Percentiles rank a stretch among this genome's conserved stretches.
Evolutionary conservation across 2,329 filamentous ascomycete genomes (phyloP).

Genomic region (Colletotrichum phormii): DNA sequence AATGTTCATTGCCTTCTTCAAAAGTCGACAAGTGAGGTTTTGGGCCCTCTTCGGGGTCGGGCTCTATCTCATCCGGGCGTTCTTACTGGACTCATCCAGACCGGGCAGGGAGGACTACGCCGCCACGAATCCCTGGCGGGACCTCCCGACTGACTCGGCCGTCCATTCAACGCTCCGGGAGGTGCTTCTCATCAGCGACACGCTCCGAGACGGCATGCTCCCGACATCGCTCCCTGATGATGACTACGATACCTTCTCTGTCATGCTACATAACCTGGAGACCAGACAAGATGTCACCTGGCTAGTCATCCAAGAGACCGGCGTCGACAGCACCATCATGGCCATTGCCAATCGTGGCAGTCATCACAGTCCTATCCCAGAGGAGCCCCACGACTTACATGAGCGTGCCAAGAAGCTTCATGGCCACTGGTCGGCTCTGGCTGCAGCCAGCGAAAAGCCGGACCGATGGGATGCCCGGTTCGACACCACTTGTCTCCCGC

Average conservation of each 20-base stretch:
- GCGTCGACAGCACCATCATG: constrained; percentile 20
- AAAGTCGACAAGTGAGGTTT: neutral
- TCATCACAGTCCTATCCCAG: constrained; percentile 22
- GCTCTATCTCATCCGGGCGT: constrained; percentile 14
- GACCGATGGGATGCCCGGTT: constrained; percentile 24
- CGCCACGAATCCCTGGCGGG: constrained; percentile 33
- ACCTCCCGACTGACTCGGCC: constrained; percentile 24
- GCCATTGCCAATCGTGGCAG: constrained; percentile 32
- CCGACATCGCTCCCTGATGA: constrained; percentile 26
- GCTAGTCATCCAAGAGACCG: constrained; percentile 29
- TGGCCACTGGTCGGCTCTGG: constrained; percentile 17
- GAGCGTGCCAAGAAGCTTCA: constrained; percentile 9
- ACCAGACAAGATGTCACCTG: constrained; percentile 28
- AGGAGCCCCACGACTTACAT: constrained; percentile 32
- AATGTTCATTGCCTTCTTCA: neutral
- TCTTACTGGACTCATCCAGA: neutral
- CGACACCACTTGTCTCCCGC: constrained; percentile 18
- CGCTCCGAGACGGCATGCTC: constrained; percentile 30
- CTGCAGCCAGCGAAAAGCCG: constrained; percentile 17
- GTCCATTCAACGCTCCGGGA: constrained; percentile 19
- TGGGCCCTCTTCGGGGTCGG: neutral
- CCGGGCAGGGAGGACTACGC: constrained; percentile 3
- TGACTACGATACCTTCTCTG: constrained; percentile 25
- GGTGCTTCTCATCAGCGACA: constrained; percentile 30
- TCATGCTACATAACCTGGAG: constrained; percentile 30